phyloP scores from a whole-genome alignment of 1,284 basidiomycete genomes.

The Clitocybe nebularis region DNA sequence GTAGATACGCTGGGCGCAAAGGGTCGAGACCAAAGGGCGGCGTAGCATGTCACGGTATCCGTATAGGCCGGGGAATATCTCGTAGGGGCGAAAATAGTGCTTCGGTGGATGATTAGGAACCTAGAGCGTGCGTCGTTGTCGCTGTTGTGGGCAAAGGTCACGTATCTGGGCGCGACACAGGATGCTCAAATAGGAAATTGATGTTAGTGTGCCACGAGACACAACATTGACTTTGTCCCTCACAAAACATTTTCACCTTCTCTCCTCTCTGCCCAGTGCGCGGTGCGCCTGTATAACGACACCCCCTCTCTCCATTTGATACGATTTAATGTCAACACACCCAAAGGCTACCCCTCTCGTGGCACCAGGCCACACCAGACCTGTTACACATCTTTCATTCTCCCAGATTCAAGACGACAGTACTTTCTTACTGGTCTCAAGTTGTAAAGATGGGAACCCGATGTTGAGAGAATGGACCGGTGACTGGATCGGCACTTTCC shows the following conservation, averaged over 20 bases:
- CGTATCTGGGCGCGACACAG: conserved; percentile 7
- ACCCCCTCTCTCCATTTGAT: conserved; percentile 24
- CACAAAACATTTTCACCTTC: conserved; percentile 27
- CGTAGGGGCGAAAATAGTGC: too few species aligned
- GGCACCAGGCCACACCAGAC: conserved; percentile 78
- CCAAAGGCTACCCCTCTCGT: conserved; percentile 72
- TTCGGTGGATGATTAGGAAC: too few species aligned
- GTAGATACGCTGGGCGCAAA: too few species aligned
- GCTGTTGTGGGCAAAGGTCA: conserved; percentile 10
- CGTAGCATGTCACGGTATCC: too few species aligned
- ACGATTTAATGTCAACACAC: conserved; percentile 49
- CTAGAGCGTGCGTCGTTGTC: too few species aligned
- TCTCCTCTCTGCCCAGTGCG: conserved; percentile 42
- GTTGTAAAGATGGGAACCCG: conserved; percentile 95
- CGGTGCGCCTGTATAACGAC: conserved; percentile 56
- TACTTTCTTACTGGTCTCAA: conserved; percentile 85
- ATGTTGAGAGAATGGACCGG: conserved; percentile 97
- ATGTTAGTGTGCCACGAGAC: conserved; percentile 16
- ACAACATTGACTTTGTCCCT: conserved; percentile 11
- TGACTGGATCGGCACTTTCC: conserved; percentile 98
- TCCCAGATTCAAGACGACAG: conserved; percentile 81
- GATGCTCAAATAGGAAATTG: conserved; percentile 15
- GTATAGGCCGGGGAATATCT: too few species aligned
- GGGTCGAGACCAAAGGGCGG: too few species aligned
- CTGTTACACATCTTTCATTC: conserved; percentile 93